Evolutionary conservation across 2,329 filamentous ascomycete genomes (phyloP), one percentile per base, ranked within the genome.

Genomic region (Neofusicoccum sp.): DNA sequence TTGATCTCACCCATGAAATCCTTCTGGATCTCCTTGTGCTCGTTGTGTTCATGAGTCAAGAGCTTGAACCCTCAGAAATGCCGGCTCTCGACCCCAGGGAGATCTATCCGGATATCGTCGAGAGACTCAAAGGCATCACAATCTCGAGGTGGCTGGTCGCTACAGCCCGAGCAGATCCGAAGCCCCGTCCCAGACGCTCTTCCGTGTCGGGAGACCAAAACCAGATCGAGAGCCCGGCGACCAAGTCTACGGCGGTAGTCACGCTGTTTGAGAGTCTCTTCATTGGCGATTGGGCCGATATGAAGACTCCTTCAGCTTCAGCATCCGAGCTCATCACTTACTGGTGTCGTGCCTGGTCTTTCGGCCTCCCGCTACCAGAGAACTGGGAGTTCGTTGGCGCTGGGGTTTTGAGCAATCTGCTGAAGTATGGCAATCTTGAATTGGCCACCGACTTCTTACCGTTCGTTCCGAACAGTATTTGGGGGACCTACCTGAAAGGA

Each of bases 1-100:
- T 95, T 6, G 82, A 89, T 54, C 76, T 90, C 33, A 88, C 89
- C 62, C 87, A 87, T 76, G 85, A 85, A 62, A 80, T 95, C 7
- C 86, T 96, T 54, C 86, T 96, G 64, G 91, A 93, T 69, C 84
- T 98, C 61, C 79, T 98, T 2, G 82, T 95, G 2, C 82, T 99
- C 6, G 81, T 96, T 14, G 83, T 95, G 8, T 92, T 97, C 73
- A 89, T 98, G 82, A 89, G 95, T 71, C 88, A 87, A 40, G 91
- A 95, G 70, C 84, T 90, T 58, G 89, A 93, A 61, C 84, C 87
- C 65, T 86, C 88, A 43, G 86, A 91, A 41, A 84, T 89, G 2
- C 78, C 81, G 3, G 85, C 93, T 36, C 93, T 89, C 75, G 77
- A 85, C 68, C 82, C 72, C 6, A 66, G 68, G 5, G 68, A 84